Evolutionary conservation across 2,329 filamentous ascomycete species (phyloP), one percentile per base, ranked within the genome.

Genomic region (Stachybotrys chartarum): DNA sequence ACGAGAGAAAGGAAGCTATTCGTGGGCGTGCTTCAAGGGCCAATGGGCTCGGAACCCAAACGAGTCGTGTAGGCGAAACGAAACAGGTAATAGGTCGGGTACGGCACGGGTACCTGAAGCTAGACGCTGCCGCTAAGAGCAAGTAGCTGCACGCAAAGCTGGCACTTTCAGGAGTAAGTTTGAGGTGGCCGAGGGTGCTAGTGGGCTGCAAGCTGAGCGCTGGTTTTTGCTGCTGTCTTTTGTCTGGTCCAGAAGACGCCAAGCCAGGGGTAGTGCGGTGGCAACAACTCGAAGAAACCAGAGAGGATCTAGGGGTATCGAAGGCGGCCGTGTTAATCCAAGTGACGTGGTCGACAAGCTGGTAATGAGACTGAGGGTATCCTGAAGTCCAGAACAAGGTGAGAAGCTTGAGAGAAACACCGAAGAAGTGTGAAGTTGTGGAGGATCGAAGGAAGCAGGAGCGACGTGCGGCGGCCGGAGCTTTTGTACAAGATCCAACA

Each of bases 401-500:
- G 52, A 50, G 52, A 49, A 55, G 32, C 30, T 39, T 17, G 50
- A 39, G 51, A 54, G 46, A 35, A 51, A 51, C 50, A 50, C 17
- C 30, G 49, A 55, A 24, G 48, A 49, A 56, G 45, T 10, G 35
- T 42, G 14, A 42, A 42, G 35, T 42, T 42, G 35, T 53, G 35
- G 42, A 52, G 46, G 52, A 50, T 52, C 46, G 31, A 50, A 52
- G 17, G 24, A 52, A 17, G 49, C 53, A 49, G 56, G 55, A 54
- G 16, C 16, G 45, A 24, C 17, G 50, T 35, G 50, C 31, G 64
- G 61, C 57, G 58, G 53, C 51, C 51, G 53, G 59, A 60, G 57
- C 59, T 64, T 66, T 64, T 64, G 61, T 62, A 65, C 52, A 54
- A 58, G 50, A 48, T 54, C 44, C 35, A 52, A 56, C 18, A 17